Conservation (phyloP, 1,284 basidiomycete species). For the Sporisorium iseilematis-ciliati region DNA sequence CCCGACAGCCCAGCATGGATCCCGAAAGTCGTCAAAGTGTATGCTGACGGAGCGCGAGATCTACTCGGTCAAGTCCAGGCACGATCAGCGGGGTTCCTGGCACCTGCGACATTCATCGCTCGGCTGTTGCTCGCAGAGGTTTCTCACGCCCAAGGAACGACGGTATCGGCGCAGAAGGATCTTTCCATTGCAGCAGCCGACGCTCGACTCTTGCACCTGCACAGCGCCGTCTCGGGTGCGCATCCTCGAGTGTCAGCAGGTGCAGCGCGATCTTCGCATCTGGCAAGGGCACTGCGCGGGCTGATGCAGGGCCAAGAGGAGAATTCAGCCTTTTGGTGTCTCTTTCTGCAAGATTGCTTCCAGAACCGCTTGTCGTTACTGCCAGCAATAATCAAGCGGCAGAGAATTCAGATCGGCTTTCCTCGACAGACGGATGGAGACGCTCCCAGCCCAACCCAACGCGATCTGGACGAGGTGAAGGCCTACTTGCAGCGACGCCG, state of each 20-base stretch:
- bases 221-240: background rate
- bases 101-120: conserved; percentile 13
- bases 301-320: conserved; percentile 30
- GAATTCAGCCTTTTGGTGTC: conserved; percentile 26
- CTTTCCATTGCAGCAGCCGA: conserved; percentile 18
- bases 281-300: conserved; percentile 24
- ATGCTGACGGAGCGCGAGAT: conserved; percentile 20
- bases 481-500: conserved; percentile 14
- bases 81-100: conserved; percentile 1
- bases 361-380: conserved; percentile 22
- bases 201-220: conserved; percentile 26
- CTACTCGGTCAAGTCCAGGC: conserved; percentile 12
- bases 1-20: conserved; percentile 14
- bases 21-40: conserved; percentile 8
- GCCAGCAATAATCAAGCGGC: conserved; percentile 22
- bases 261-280: conserved; percentile 10
- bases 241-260: conserved; percentile 22
- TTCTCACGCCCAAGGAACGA: conserved; percentile 6
- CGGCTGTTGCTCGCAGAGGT: conserved; percentile 25
- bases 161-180: conserved; percentile 9
- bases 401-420: conserved; percentile 22
- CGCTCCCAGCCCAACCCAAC: background rate
- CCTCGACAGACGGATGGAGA: conserved; percentile 12
- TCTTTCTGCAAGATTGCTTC: conserved; percentile 37
- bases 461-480: conserved; percentile 10